Evolutionary conservation across 139 green algal species (phyloP), one percentile per base, ranked within the genome.

Genomic region (Haematococcus sp.): DNA sequence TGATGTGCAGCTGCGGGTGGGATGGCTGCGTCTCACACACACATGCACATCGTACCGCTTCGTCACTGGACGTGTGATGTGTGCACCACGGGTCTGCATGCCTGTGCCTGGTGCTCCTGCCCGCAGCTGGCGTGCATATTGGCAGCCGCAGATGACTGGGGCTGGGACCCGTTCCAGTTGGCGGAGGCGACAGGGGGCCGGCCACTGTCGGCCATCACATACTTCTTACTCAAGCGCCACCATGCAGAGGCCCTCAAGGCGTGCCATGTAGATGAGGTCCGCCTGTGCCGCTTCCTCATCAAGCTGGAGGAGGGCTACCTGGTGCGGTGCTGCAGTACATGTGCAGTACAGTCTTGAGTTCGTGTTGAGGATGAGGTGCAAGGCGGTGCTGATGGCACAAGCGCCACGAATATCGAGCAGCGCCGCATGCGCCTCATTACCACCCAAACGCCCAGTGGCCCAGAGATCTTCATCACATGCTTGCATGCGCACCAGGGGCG

Each of bases 261-360:
- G 7, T 68, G 61, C 61, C n/a, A 40, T 22, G 61, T 68, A 31
- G 32, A 51, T 13, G 20, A 59, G 35, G 40, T 22, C 20, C 63
- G 67, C 16, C 49, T 73, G 32, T 25, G n/a, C 32, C 33, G 69
- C 54, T 75, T 75, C 69, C 67, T 83, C 27, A 67, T 79, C 40
- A 52, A 63, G 22, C 17, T 84, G 2, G 78, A 84, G 52, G 71
- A 84, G 33, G 73, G 68, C 51, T 88, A 88, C 71, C 44, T 68
- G 52, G 52, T 25, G 52, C 4, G 19, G 40, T 49, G 7, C 40
- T 49, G 7, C 7, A 7, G 40, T 49, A 19, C 40, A 49, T 49
- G 7, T 49, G n/a, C n/a, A n/a, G n/a, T n/a, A n/a, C n/a, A n/a
- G n/a, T n/a, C n/a, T n/a, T n/a, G n/a, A n/a, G n/a, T n/a, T n/a